These are phyloP conservation scores for Herpotrichia juniperi DNA, from an alignment of 2,329 filamentous ascomycete species.

Conservation along the genomic window DNA sequence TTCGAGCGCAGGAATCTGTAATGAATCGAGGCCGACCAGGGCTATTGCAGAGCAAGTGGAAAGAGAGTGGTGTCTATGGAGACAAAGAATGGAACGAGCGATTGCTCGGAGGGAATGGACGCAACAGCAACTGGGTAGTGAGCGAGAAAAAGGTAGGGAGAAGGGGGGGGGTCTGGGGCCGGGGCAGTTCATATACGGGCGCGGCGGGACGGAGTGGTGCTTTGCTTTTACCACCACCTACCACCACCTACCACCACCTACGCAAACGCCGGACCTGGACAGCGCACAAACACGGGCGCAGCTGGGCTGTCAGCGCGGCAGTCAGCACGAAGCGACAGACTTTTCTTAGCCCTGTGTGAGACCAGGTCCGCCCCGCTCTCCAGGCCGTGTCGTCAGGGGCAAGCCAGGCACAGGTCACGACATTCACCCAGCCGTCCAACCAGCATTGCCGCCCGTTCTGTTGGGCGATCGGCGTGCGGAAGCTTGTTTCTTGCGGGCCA, in stretches of 20 bases:
- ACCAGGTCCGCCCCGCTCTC: slow-evolving; percentile 25
- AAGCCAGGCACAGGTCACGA: slow-evolving; percentile 21
- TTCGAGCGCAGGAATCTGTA: slow-evolving; percentile 43
- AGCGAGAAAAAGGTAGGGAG: slow-evolving; percentile 29
- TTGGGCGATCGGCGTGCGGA: slow-evolving; percentile 25
- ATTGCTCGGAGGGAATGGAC: slow-evolving; percentile 48
- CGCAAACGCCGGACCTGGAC: slow-evolving; percentile 15
- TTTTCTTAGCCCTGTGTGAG: slow-evolving; percentile 31
- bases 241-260: not conserved
- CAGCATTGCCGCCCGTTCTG: not conserved
- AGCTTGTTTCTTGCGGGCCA: slow-evolving; percentile 28
- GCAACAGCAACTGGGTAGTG: slow-evolving; percentile 40
- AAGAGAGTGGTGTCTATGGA: slow-evolving; percentile 41
- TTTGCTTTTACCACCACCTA: not conserved
- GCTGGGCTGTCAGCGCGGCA: slow-evolving; percentile 22
- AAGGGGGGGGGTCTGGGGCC: slow-evolving; percentile 28
- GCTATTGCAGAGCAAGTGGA: slow-evolving; percentile 43
- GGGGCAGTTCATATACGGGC: slow-evolving; percentile 33
- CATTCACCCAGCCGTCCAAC: not conserved
- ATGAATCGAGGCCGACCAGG: slow-evolving; percentile 49
- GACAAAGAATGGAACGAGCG: slow-evolving; percentile 50
- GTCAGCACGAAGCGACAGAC: slow-evolving; percentile 24
- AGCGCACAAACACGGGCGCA: slow-evolving; percentile 3
- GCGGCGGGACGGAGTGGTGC: slow-evolving; percentile 17
- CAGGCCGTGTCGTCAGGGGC: slow-evolving; percentile 23